Base-by-base conservation (phyloP, 441 rosid genomes). In the Capsella rubella region DNA sequence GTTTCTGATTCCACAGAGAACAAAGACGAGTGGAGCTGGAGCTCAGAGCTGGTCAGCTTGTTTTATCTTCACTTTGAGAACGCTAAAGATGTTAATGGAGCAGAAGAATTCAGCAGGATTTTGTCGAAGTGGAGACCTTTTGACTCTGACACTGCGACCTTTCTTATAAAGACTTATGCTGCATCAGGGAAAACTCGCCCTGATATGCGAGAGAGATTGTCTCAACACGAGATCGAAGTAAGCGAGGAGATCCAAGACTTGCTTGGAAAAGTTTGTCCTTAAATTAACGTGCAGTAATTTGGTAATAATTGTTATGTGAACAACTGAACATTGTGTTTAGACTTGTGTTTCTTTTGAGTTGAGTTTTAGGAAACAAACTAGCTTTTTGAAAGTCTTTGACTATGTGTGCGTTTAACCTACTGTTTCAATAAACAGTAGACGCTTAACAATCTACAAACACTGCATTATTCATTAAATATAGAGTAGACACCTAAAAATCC, bases 181-280 rank as follows among this genome's bases (percentile, higher is more conserved):
- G 89, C 91, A 57, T 90, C 95, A 18, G 93, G 80, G 45, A 84
- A 78, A 64, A 72, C 71, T 21, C 82, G 81, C 35, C 90, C 85
- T 0, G 86, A 85, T 11, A 80, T 91, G 85, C 81, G 78, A 3
- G 42, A 64, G 60, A 84, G 90, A 78, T 54, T 93, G 75, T 75
- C 66, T 67, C 74, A 49, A 25, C 87, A 89, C 51, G 71, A 68
- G 46, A 78, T 85, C 49, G 74, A 81, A 79, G 64, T 85, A 35
- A 80, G 42, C 56, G 72, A 66, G 5, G 88, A 89, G 79, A 79
- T 87, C 37, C 75, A 80, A 75, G 73, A 67, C 55, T 78, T 87
- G 87, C 89, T 92, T 57, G 72, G 64, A 46, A 67, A 34, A 45
- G 92, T 85, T 63, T 79, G 85, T 53, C 78, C 85, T 29, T 57